Conservation (phyloP, 345 rosid species). For the Conringia planisiliqua region DNA sequence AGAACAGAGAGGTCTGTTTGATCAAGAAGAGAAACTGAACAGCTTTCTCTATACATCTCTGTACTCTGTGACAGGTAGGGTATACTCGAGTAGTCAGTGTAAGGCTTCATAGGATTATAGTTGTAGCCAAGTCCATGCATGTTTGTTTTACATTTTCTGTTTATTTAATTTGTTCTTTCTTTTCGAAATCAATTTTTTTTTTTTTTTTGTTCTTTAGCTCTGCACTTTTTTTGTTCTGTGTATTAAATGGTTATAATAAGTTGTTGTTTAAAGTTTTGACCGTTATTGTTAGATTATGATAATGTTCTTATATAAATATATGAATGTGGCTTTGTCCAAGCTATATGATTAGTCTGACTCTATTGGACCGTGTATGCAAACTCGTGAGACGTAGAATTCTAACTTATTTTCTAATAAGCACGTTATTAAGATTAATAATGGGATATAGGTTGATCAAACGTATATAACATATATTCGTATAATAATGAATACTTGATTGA, state of each 20-base stretch:
- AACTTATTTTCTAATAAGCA: not conserved
- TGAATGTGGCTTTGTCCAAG: not conserved
- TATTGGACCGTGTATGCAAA: not conserved
- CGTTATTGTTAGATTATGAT: not conserved
- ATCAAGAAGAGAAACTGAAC: conserved; percentile 4
- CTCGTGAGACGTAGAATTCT: not conserved
- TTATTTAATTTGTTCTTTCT: not conserved
- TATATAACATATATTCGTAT: not conserved
- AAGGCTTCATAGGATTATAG: conserved; percentile 7
- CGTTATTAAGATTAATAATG: not conserved
- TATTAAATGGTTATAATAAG: not conserved
- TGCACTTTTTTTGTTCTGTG: not conserved
- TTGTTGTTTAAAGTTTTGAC: not conserved
- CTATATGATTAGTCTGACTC: not conserved
- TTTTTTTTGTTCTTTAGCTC: not conserved
- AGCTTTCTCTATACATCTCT: not conserved
- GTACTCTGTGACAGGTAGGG: conserved; percentile 9
- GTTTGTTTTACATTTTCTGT: not conserved
- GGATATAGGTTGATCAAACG: not conserved
- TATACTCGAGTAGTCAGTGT: conserved; percentile 17
- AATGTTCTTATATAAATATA: not conserved
- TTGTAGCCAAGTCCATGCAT: not conserved
- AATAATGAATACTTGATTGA: not conserved
- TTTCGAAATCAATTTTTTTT: not conserved
- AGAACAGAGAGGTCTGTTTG: not conserved